Percentiles rank a stretch among this genome's conserved stretches.
These are phyloP conservation scores for Byssochlamys sp. DNA, from an alignment of 2,329 filamentous ascomycete genomes.

Conservation along the genomic window DNA sequence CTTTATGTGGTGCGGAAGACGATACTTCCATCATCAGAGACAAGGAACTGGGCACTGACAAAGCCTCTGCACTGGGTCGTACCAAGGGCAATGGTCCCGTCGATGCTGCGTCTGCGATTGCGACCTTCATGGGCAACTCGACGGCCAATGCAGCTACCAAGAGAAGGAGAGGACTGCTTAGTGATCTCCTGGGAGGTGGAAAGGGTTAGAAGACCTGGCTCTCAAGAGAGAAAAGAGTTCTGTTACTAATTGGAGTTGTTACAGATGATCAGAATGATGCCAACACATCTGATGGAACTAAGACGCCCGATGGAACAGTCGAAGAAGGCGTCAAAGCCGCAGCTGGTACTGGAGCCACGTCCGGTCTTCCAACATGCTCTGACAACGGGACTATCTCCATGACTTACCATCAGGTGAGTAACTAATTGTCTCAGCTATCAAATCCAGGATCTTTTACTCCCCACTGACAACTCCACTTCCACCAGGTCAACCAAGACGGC, in stretches of 20 bases:
- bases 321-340: slow-evolving; percentile 48
- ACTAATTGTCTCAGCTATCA: no score
- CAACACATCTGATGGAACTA: slow-evolving; percentile 33
- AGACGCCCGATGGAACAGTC: slow-evolving; percentile 37
- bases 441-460: not conserved
- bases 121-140: slow-evolving; percentile 47
- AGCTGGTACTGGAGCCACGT: slow-evolving; percentile 44
- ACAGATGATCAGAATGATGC: slow-evolving; percentile 18
- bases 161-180: slow-evolving; percentile 4
- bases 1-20: slow-evolving; percentile 55
- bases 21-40: slow-evolving; percentile 62
- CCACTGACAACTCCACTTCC: not conserved
- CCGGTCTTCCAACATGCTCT: slow-evolving; percentile 51
- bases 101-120: slow-evolving; percentile 48
- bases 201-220: slow-evolving; percentile 9
- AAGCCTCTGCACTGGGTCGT: slow-evolving; percentile 53
- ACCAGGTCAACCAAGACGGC: slow-evolving; percentile 57
- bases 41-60: slow-evolving; percentile 46
- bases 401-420: slow-evolving; percentile 50
- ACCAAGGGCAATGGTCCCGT: slow-evolving; percentile 53
- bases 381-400: slow-evolving; percentile 54
- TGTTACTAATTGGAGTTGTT: not conserved
- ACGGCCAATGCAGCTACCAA: slow-evolving; percentile 11
- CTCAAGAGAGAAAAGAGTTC: not conserved
- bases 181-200: slow-evolving; percentile 20